Conservation (phyloP, 306 rosid species). For the Corylus americana region DNA sequence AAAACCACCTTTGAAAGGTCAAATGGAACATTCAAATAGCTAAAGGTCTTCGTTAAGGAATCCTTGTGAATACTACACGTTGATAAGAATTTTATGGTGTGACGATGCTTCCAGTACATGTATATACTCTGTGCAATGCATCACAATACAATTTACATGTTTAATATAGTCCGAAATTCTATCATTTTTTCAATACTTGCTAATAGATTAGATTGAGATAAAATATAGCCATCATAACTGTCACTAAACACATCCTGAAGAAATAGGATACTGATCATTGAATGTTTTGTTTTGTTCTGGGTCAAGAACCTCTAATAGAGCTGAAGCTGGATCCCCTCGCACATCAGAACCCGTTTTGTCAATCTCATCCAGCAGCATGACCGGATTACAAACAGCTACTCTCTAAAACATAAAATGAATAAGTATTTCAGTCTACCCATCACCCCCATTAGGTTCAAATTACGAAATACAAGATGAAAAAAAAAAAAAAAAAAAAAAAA, state of each 20-base stretch:
- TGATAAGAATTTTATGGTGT: background rate
- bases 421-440: constrained; percentile 16
- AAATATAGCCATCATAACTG: background rate
- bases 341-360: constrained; percentile 97
- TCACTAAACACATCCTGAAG: constrained; percentile 10
- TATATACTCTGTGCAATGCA: background rate
- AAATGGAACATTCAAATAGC: constrained; percentile 97
- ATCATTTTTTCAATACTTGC: background rate
- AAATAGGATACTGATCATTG: constrained; percentile 95
- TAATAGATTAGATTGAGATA: background rate
- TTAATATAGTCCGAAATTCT: constrained; percentile 2
- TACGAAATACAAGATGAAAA: background rate
- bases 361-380: constrained; percentile 92
- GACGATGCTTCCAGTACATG: background rate
- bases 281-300: constrained; percentile 91
- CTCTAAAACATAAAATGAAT: constrained; percentile 45
- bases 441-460: background rate
- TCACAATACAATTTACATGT: background rate
- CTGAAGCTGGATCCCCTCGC: constrained; percentile 99
- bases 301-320: constrained; percentile 94
- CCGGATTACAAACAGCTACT: constrained; percentile 88
- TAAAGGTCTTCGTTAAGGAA: constrained; percentile 61
- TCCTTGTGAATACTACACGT: background rate
- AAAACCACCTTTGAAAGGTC: constrained; percentile 93
- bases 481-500: background rate